Evolutionary conservation across 2,329 filamentous ascomycete genomes (phyloP).

Genomic region (Neocatenulostroma microsporum): DNA sequence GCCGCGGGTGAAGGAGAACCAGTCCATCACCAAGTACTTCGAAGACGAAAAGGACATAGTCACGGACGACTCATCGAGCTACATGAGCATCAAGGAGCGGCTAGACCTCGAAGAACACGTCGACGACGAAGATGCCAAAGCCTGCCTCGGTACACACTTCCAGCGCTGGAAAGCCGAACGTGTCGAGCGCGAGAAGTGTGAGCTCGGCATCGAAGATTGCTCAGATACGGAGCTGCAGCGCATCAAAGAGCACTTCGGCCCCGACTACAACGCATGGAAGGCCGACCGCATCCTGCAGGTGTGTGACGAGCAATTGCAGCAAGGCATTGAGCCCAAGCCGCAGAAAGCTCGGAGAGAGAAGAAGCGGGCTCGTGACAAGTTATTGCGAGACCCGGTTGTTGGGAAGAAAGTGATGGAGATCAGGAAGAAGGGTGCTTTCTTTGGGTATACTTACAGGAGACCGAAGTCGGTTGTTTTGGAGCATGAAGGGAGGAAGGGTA

Average conservation of each 20-base stretch:
- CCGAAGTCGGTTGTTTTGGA: slow-evolving; percentile 21
- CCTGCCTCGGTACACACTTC: slow-evolving; percentile 13
- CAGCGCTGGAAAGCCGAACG: slow-evolving; percentile 19
- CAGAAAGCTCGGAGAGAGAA: slow-evolving; percentile 50
- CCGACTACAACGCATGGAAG: slow-evolving; percentile 24
- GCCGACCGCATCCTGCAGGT: slow-evolving; percentile 20
- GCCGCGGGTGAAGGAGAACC: slow-evolving; percentile 54
- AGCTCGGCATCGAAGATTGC: slow-evolving; percentile 25
- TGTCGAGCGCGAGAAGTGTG: slow-evolving; percentile 20
- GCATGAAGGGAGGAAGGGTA: slow-evolving; percentile 9
- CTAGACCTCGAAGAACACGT: slow-evolving; percentile 13
- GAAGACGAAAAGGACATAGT: slow-evolving; percentile 68
- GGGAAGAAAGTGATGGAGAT: slow-evolving; percentile 65
- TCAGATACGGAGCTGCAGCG: slow-evolving; percentile 22
- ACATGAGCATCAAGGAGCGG: slow-evolving; percentile 16
- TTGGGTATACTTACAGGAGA: slow-evolving; percentile 79
- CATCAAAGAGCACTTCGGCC: slow-evolving; percentile 26
- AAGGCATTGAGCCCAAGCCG: slow-evolving; percentile 7
- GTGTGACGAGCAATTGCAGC: slow-evolving; percentile 15
- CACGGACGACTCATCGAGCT: slow-evolving; percentile 25
- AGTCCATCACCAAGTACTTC: slow-evolving; percentile 70
- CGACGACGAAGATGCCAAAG: slow-evolving; percentile 8
- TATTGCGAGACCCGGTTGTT: slow-evolving; percentile 65
- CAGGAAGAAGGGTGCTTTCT: slow-evolving; percentile 73
- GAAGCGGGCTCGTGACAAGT: slow-evolving; percentile 74